phyloP scores from a whole-genome alignment of 768 basidiomycete species.

The Ephemerocybe angulata region DNA sequence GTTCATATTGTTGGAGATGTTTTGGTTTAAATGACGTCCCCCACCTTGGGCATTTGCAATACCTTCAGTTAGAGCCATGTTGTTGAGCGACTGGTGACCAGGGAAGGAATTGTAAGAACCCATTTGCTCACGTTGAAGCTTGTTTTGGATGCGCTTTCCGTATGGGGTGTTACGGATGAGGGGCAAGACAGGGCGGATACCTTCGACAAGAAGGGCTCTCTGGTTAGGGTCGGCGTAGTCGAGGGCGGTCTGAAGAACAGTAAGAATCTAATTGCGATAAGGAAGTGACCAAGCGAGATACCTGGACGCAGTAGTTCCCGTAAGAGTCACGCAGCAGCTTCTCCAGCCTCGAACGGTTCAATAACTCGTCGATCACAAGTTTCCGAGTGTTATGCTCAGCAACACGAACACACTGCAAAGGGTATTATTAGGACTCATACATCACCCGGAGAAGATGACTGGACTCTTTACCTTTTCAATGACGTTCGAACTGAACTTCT shows the following conservation, averaged over 20 bases:
- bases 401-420: slow-evolving; percentile 72
- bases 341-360: slow-evolving; percentile 92
- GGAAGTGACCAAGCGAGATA: slow-evolving; percentile 24
- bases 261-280: slow-evolving; percentile 1
- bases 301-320: slow-evolving; percentile 94
- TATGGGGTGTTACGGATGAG: slow-evolving; percentile 99
- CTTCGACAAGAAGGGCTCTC: slow-evolving; percentile 89
- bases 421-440: too few species aligned
- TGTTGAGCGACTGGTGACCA: slow-evolving; percentile 48
- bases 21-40: slow-evolving; percentile 56
- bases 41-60: slow-evolving; percentile 42
- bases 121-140: slow-evolving; percentile 78
- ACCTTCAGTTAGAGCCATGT: slow-evolving; percentile 55
- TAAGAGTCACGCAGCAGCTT: slow-evolving; percentile 95
- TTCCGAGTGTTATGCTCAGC: slow-evolving; percentile 95
- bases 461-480: slow-evolving; percentile 74
- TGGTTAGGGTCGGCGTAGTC: slow-evolving; percentile 97
- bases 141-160: slow-evolving; percentile 98
- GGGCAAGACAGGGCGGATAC: slow-evolving; percentile 96
- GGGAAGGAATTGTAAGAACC: slow-evolving; percentile 64
- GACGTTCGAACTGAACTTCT: slow-evolving; percentile 99
- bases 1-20: slow-evolving; percentile 52
- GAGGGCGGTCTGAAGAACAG: slow-evolving; percentile 72
- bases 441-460: slow-evolving; percentile 1
- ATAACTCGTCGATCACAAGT: slow-evolving; percentile 89